Evolutionary conservation across 805 yeast species (phyloP).

Genomic region (Ogataea parapolymorpha): DNA sequence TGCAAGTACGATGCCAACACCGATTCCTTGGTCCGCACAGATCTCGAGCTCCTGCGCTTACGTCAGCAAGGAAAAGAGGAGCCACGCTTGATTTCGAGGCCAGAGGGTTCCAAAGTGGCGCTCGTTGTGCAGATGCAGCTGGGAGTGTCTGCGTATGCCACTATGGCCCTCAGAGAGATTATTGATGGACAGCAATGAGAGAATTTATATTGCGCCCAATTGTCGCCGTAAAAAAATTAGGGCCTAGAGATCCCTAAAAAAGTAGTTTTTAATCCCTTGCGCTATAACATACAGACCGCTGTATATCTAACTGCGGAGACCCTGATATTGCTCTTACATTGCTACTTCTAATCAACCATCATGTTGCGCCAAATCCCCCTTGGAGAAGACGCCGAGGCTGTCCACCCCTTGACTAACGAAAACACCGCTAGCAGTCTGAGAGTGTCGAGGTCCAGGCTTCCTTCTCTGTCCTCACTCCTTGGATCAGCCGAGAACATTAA

Average conservation of each 20-base stretch:
- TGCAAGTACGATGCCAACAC: conserved; percentile 60
- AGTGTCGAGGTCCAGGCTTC: conserved; percentile 15
- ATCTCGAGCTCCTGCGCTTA: conserved; percentile 52
- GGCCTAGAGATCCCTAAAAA: conserved; percentile 8
- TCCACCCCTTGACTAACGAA: conserved; percentile 12
- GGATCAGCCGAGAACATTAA: conserved; percentile 19
- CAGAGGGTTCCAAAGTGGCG: conserved; percentile 54
- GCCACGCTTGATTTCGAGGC: conserved; percentile 31
- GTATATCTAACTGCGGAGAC: background rate
- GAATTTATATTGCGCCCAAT: conserved; percentile 25
- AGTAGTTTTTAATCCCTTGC: conserved; percentile 1
- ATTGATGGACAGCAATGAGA: conserved; percentile 66
- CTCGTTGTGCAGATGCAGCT: conserved; percentile 72
- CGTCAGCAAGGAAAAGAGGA: conserved; percentile 17
- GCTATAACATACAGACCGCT: conserved; percentile 5
- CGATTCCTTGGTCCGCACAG: conserved; percentile 77
- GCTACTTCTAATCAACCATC: background rate
- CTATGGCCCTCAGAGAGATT: conserved; percentile 93
- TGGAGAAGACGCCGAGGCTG: conserved; percentile 15
- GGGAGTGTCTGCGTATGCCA: conserved; percentile 89
- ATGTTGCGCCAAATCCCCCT: conserved; percentile 22
- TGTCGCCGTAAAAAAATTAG: background rate
- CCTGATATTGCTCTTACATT: conserved; percentile 7
- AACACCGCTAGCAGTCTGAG: conserved; percentile 12
- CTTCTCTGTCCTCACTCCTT: conserved; percentile 19